phyloP scores from a whole-genome alignment of 257 asterid genomes.

The Cruciata laevipes region DNA sequence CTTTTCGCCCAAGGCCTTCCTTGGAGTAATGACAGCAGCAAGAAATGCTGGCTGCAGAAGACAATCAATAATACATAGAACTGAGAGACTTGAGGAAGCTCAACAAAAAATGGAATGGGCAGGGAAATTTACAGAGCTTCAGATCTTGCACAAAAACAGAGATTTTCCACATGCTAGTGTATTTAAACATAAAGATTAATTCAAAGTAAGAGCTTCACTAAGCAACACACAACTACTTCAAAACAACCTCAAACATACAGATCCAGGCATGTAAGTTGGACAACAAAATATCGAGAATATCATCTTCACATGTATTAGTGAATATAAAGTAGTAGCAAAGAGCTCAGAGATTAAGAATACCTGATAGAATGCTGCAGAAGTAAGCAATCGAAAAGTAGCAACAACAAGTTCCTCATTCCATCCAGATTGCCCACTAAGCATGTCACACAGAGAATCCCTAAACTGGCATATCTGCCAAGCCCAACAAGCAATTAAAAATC shows the following conservation, averaged over 20 bases:
- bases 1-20: conserved; percentile 26
- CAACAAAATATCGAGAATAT: background rate
- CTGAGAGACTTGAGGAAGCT: background rate
- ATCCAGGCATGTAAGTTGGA: background rate
- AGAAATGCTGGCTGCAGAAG: conserved; percentile 78
- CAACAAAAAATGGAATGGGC: background rate
- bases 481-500: conserved; percentile 20
- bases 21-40: conserved; percentile 39
- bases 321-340: background rate
- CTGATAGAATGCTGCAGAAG: conserved; percentile 71
- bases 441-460: conserved; percentile 45
- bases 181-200: background rate
- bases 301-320: too few relatives aligned
- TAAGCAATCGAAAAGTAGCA: conserved; percentile 57
- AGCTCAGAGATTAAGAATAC: conserved; percentile 24
- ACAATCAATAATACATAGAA: conserved; percentile 11
- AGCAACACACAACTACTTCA: background rate
- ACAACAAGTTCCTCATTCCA: conserved; percentile 57
- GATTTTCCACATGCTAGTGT: background rate
- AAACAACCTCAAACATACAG: background rate
- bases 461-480: conserved; percentile 53
- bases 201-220: background rate
- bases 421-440: conserved; percentile 52
- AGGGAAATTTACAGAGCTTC: background rate
- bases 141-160: background rate